A percentile compares a stretch with the other conserved stretches of the same genome.
Evolutionary conservation across 257 asterid species (phyloP).

Genomic region (Solanum paucissectum): DNA sequence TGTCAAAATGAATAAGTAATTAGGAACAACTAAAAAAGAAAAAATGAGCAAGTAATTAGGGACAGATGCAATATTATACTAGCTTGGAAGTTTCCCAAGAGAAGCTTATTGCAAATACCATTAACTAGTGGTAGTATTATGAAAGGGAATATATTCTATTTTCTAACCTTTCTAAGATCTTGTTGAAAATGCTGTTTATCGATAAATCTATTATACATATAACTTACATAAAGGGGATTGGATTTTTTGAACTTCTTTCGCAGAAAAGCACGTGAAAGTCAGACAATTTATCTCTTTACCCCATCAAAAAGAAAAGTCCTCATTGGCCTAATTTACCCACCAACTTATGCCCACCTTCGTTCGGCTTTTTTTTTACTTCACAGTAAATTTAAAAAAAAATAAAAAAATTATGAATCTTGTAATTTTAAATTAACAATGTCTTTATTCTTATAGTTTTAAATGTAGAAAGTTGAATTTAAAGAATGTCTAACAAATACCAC

Average conservation of each 20-base stretch:
- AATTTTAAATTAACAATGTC: too few relatives aligned
- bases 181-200: neutral
- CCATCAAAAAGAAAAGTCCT: neutral
- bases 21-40: too few relatives aligned
- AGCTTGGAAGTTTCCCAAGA: neutral
- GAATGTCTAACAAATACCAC: too few relatives aligned
- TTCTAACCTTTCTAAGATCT: neutral
- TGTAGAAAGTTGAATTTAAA: too few relatives aligned
- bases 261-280: neutral
- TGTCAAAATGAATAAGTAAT: too few relatives aligned
- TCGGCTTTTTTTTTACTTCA: neutral
- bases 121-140: too few relatives aligned
- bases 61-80: too few relatives aligned
- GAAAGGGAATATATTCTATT: neutral
- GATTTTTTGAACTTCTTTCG: neutral
- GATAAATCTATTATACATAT: neutral
- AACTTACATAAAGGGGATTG: neutral
- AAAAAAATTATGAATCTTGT: too few relatives aligned
- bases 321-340: neutral
- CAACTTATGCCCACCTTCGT: neutral
- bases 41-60: neutral
- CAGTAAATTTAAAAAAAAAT: neutral
- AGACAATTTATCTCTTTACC: neutral
- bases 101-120: neutral
- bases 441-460: too few relatives aligned